phyloP scores from a whole-genome alignment of 2,329 filamentous ascomycete genomes.

The Thielaviopsis euricoi region DNA sequence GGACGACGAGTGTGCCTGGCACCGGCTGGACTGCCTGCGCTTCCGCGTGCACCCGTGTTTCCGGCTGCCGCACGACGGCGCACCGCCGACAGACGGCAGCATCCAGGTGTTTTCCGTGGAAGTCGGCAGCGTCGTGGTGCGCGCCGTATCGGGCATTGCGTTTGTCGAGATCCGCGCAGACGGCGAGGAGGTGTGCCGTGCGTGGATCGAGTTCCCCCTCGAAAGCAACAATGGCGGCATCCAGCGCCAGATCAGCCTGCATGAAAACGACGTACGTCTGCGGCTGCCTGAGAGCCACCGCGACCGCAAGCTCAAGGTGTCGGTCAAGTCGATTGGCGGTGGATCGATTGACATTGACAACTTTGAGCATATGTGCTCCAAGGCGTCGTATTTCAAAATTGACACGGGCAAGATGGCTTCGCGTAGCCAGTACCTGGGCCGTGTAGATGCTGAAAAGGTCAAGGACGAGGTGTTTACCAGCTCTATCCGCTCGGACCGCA shows the following conservation, averaged over 20 bases:
- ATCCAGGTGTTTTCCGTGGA: constrained; percentile 80
- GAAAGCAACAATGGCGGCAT: constrained; percentile 37
- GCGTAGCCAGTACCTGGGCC: constrained; percentile 57
- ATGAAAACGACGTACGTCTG: constrained; percentile 56
- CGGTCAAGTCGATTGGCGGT: constrained; percentile 61
- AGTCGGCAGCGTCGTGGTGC: constrained; percentile 56
- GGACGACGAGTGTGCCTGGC: constrained; percentile 80
- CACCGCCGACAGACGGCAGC: constrained; percentile 49
- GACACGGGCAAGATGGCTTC: constrained; percentile 55
- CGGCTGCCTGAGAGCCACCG: constrained; percentile 56
- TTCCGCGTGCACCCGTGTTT: constrained; percentile 89
- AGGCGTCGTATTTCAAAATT: constrained; percentile 57
- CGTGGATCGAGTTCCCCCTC: constrained; percentile 66
- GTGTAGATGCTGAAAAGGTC: constrained; percentile 54
- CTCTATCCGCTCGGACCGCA: constrained; percentile 48
- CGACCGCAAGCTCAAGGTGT: constrained; percentile 52
- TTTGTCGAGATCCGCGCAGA: constrained; percentile 71
- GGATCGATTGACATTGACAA: constrained; percentile 65
- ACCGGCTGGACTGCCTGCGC: constrained; percentile 72
- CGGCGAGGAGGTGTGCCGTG: constrained; percentile 63
- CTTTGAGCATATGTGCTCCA: constrained; percentile 52
- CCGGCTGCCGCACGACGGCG: constrained; percentile 58
- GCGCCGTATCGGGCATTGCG: constrained; percentile 65
- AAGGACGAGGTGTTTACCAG: constrained; percentile 60
- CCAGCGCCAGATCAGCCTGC: constrained; percentile 57